These are phyloP conservation scores for Cordyceps tenuipes DNA, from an alignment of 2,329 filamentous ascomycete species.

Conservation along the genomic window DNA sequence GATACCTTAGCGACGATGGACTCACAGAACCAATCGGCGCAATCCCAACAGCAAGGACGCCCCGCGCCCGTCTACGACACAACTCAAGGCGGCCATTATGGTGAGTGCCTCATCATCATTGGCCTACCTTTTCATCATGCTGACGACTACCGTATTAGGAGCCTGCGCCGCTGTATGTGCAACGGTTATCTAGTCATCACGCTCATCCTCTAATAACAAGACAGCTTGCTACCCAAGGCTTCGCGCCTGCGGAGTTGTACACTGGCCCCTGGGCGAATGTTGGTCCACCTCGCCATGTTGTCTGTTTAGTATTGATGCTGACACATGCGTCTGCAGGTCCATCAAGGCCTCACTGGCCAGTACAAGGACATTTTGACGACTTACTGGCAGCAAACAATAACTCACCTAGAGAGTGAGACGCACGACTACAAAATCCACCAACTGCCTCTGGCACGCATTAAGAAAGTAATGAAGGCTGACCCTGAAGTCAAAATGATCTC, in stretches of 20 bases:
- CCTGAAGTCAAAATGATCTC: slow-evolving; percentile 99
- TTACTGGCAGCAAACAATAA: slow-evolving; percentile 99
- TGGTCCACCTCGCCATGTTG: slow-evolving; percentile 25
- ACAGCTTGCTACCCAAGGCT: slow-evolving; percentile 78
- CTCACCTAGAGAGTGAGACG: slow-evolving; percentile 84
- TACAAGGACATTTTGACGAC: slow-evolving; percentile 97
- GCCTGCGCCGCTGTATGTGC: slow-evolving; percentile 37
- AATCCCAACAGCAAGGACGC: slow-evolving; percentile 51
- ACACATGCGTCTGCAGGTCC: slow-evolving; percentile 53
- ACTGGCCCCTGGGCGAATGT: slow-evolving; percentile 94
- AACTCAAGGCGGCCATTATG: slow-evolving; percentile 68
- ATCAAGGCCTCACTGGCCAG: slow-evolving; percentile 84
- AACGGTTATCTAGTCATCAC: slow-evolving; percentile 9
- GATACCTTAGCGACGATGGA: slow-evolving; percentile 25
- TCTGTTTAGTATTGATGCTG: background rate
- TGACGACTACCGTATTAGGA: slow-evolving; percentile 28
- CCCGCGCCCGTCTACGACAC: slow-evolving; percentile 63
- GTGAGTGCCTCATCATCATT: slow-evolving; percentile 37
- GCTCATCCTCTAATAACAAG: slow-evolving; percentile 20
- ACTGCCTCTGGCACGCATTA: slow-evolving; percentile 92
- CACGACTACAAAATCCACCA: slow-evolving; percentile 99
- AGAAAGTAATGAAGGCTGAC: slow-evolving; percentile 99
- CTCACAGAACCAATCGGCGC: slow-evolving; percentile 36
- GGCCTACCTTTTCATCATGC: slow-evolving; percentile 2
- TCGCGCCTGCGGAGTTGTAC: slow-evolving; percentile 88